A percentile compares a stretch with the other conserved stretches of the same genome.
These are phyloP conservation scores for Mycena vulgaris DNA, from an alignment of 768 basidiomycete species.

Conservation along the genomic window DNA sequence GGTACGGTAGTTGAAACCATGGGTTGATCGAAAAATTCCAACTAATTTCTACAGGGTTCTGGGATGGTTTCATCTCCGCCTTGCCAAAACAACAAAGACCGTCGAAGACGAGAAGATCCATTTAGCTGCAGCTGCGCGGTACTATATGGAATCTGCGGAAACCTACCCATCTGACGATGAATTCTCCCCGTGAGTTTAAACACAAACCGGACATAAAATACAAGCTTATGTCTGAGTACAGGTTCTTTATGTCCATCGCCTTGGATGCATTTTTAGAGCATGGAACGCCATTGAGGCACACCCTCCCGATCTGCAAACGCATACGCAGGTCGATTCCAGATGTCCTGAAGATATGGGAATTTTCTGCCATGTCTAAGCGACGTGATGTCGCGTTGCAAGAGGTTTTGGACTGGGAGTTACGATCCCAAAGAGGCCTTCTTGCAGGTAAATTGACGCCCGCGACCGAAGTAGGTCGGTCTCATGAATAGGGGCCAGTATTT, in stretches of 20 bases:
- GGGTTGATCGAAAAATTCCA: not conserved
- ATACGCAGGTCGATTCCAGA: constrained; percentile 42
- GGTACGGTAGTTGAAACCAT: not conserved
- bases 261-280: constrained; percentile 16
- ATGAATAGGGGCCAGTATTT: not conserved
- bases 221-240: too few relatives aligned
- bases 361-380: constrained; percentile 31
- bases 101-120: constrained; percentile 21
- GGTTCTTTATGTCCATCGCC: constrained; percentile 24
- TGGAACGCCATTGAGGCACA: constrained; percentile 43
- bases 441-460: constrained; percentile 6
- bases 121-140: constrained; percentile 29
- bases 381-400: constrained; percentile 23
- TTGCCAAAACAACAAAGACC: constrained; percentile 9
- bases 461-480: constrained; percentile 3
- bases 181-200: too few relatives aligned
- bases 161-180: constrained; percentile 20
- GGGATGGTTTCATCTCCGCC: constrained; percentile 31
- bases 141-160: constrained; percentile 15
- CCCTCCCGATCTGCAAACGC: constrained; percentile 42
- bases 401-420: constrained; percentile 25
- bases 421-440: constrained; percentile 3
- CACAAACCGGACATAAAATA: too few relatives aligned
- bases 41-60: constrained; percentile 2
- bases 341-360: constrained; percentile 44